Base-by-base conservation (phyloP, 2,329 filamentous ascomycete genomes). In the Lachnellula suecica region DNA sequence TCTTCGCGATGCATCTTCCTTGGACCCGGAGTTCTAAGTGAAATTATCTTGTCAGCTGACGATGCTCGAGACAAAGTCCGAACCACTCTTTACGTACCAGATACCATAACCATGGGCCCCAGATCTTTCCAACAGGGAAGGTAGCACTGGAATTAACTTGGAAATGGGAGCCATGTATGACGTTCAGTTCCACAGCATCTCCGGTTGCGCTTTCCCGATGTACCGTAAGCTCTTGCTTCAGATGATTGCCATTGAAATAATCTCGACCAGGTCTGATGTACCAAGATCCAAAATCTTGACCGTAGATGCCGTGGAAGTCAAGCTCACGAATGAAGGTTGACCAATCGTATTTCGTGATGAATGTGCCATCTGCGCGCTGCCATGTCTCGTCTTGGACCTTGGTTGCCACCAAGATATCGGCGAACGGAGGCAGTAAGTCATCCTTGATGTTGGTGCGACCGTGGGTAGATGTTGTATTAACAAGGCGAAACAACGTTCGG, bases 321-420 rank as follows among this genome's bases (percentile, higher is more conserved):
- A 72, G 67, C 1, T 71, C 66, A 2, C 70, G 59, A 4, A 74
- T 61, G 46, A 71, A 72, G 3, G 64, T 66, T 13, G 70, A 71
- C 63, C 74, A 75, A 49, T 76, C 71, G 44, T 63, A 56, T 47
- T 60, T 62, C n/a, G 58, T 64, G 53, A 81, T 70, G 51, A 76
- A 80, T 2, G 67, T 69, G 0, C 77, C 76, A 44, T 78, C 73
- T 0, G 68, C 68, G 24, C 67, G 71, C 47, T 74, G 68, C 75
- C 76, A 80, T 1, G 78, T 80, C 66, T 80, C 76, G 62, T 80
- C 78, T 58, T 79, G 76, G 4, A 80, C 74, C 41, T 79, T 79
- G 11, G 73, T 77, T 10, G 71, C 69, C 4, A 59, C 64, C 3
- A 67, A 51, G 51, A 78, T 78, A 37, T 77, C 71, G 2, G 65